phyloP scores from a whole-genome alignment of 2,329 filamentous ascomycete species.

The Talaromyces sp. region DNA sequence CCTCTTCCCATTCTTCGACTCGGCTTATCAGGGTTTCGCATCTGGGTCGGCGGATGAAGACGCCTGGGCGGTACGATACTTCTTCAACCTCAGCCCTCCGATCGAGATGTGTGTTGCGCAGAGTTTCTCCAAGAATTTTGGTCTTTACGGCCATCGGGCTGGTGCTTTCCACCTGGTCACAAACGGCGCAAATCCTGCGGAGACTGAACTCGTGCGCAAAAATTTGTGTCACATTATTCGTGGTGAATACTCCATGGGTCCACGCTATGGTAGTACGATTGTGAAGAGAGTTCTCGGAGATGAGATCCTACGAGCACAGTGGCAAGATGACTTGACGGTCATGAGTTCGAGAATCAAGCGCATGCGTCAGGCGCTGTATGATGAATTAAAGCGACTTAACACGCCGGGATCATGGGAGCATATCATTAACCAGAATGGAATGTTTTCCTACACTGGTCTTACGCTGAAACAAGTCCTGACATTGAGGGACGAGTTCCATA shows the following conservation, averaged over 20 bases:
- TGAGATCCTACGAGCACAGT: conserved; percentile 72
- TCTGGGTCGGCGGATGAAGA: conserved; percentile 83
- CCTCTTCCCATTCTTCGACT: conserved; percentile 97
- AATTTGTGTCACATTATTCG: conserved; percentile 41
- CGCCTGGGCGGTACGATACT: conserved; percentile 84
- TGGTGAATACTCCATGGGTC: conserved; percentile 51
- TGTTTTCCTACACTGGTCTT: conserved; percentile 77
- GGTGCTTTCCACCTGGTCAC: conserved; percentile 75
- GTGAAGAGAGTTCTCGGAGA: conserved; percentile 79
- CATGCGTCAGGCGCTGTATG: conserved; percentile 77
- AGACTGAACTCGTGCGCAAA: conserved; percentile 33
- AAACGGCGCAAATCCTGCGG: conserved; percentile 27
- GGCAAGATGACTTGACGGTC: conserved; percentile 81
- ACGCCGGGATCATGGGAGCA: conserved; percentile 97
- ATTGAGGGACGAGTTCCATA: conserved; percentile 41
- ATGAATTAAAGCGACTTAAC: conserved; percentile 74
- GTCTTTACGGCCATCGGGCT: conserved; percentile 90
- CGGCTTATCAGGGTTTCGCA: conserved; percentile 94
- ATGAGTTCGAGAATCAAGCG: conserved; percentile 93
- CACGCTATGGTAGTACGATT: conserved; percentile 82
- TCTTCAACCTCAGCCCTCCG: conserved; percentile 71
- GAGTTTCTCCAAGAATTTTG: conserved; percentile 64
- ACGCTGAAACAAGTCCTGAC: conserved; percentile 43
- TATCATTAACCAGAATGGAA: conserved; percentile 82
- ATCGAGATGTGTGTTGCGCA: conserved; percentile 62